Base-by-base conservation (phyloP, 805 yeast species). In the Lipomyces sp. region DNA sequence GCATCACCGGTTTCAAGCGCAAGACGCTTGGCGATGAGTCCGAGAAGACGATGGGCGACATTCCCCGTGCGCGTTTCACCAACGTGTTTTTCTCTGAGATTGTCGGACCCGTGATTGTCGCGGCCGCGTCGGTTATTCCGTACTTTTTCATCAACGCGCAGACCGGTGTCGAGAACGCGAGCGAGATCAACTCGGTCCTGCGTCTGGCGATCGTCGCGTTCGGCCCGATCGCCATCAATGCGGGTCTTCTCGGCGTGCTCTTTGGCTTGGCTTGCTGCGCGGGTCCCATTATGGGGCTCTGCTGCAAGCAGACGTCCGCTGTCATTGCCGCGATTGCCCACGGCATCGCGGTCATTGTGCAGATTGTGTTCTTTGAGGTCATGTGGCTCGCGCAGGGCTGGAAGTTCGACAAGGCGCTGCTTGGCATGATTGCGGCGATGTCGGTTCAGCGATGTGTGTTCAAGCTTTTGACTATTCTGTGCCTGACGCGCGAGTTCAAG, bases 371-470 rank as follows among this genome's bases (percentile, higher is more conserved):
- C 78, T 91, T 88, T 74, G 85, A 91, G 70, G 86, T 90, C 53
- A 84, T 91, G 90, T 93, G 98, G 98, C 95, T 88, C 56, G 71
- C 89, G 67, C 95, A 90, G 75, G 91, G 95, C 61, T 93, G 93
- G 84, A 77, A 76, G 63, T 95, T 93, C 67, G 76, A 84, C 29
- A 84, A 87, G 73, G 84, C 87, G 79, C 76, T 95, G 70, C 71
- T 90, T 59, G 98, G 98, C 69, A 74, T 89, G 61, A 76, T 83
- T 52, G 81, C 96, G 33, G 81, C 83, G 79, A 77, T 91, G 59
- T 85, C 90, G 72, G 74, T 86, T 64, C 96, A 95, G 77, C 83
- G 97, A 74, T 72, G 85, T 46, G 69, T 93, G 61, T 86, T 91
- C 80, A 89, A 89, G 76, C 68, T 84, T 63, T 75, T 93, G 76